Conservation (phyloP, 2,329 filamentous ascomycete genomes). For the Pseudogymnoascus sp. region DNA sequence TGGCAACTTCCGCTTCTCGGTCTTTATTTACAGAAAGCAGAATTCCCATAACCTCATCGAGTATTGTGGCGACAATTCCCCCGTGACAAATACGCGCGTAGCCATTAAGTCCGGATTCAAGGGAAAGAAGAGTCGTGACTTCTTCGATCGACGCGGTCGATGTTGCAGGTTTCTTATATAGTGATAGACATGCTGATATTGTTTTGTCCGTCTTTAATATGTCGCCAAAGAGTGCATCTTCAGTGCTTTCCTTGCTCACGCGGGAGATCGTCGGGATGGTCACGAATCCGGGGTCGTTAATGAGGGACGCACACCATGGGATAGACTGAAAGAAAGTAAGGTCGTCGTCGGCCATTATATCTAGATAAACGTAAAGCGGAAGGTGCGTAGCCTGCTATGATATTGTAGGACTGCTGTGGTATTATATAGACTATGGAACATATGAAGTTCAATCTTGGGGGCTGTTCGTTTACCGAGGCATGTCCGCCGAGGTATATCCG, state of each 20-base stretch:
- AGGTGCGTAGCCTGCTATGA: neutral
- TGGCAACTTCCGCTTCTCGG: neutral
- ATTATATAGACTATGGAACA: neutral
- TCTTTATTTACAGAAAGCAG: slow-evolving; percentile 10
- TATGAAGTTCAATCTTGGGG: neutral
- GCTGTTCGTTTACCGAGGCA: neutral
- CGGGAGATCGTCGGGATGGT: slow-evolving; percentile 9
- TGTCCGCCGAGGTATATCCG: neutral
- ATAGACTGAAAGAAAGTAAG: slow-evolving; percentile 7
- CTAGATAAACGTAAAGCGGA: neutral
- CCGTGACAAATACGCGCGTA: slow-evolving; percentile 9
- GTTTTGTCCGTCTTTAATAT: slow-evolving; percentile 8
- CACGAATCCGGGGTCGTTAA: slow-evolving; percentile 7
- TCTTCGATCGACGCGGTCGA: neutral
- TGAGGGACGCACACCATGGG: slow-evolving; percentile 11
- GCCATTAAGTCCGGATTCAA: slow-evolving; percentile 10
- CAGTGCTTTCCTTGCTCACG: slow-evolving; percentile 9
- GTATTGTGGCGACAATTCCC: slow-evolving; percentile 7
- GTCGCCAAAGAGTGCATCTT: slow-evolving; percentile 11
- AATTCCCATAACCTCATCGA: slow-evolving; percentile 11
- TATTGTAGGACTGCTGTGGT: neutral
- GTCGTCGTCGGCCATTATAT: slow-evolving; percentile 1
- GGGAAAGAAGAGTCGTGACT: slow-evolving; percentile 6
- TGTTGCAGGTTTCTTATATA: neutral
- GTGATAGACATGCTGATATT: slow-evolving; percentile 8